Evolutionary conservation across 202 grass and related monocot species (phyloP).

Genomic region (Bolboschoenoplectus hybrid): DNA sequence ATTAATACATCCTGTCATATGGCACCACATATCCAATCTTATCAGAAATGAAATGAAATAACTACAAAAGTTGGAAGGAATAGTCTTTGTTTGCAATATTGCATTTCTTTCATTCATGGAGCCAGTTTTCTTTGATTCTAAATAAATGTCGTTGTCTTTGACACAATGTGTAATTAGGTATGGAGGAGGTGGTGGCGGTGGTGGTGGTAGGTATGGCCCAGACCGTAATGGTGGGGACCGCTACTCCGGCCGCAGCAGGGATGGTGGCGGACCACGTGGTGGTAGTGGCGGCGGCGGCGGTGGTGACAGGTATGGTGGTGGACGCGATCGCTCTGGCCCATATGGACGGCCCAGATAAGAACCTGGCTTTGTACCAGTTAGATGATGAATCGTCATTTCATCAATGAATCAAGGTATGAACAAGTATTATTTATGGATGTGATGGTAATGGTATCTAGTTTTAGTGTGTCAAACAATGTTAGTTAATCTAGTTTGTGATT

Average conservation of each 20-base stretch:
- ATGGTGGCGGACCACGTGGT: slow-evolving; percentile 60
- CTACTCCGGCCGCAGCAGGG: slow-evolving; percentile 68
- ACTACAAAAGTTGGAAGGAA: not conserved
- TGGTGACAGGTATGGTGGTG: slow-evolving; percentile 45
- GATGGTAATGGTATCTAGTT: slow-evolving; percentile 36
- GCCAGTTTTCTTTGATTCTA: not conserved
- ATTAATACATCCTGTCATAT: not conserved
- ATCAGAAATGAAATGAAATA: not conserved
- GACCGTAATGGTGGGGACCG: slow-evolving; percentile 76
- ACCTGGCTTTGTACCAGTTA: slow-evolving; percentile 36
- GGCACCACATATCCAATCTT: not conserved
- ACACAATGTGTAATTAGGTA: slow-evolving; percentile 42
- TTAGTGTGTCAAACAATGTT: slow-evolving; percentile 34
- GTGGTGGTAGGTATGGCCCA: slow-evolving; percentile 63
- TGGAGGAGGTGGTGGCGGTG: slow-evolving; percentile 53
- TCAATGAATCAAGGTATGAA: slow-evolving; percentile 41
- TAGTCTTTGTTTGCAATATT: not conserved
- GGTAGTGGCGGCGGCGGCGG: slow-evolving; percentile 47
- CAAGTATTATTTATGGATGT: slow-evolving; percentile 32
- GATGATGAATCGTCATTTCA: slow-evolving; percentile 34
- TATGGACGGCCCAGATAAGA: slow-evolving; percentile 61
- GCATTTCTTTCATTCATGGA: not conserved
- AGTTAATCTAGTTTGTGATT: slow-evolving; percentile 38
- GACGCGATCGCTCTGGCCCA: slow-evolving; percentile 85
- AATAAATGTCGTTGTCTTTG: not conserved